Percentiles rank a stretch among this genome's conserved stretches.
These are phyloP conservation scores for Pochonia chlamydosporia DNA, from an alignment of 2,329 filamentous ascomycete species.

Conservation along the genomic window DNA sequence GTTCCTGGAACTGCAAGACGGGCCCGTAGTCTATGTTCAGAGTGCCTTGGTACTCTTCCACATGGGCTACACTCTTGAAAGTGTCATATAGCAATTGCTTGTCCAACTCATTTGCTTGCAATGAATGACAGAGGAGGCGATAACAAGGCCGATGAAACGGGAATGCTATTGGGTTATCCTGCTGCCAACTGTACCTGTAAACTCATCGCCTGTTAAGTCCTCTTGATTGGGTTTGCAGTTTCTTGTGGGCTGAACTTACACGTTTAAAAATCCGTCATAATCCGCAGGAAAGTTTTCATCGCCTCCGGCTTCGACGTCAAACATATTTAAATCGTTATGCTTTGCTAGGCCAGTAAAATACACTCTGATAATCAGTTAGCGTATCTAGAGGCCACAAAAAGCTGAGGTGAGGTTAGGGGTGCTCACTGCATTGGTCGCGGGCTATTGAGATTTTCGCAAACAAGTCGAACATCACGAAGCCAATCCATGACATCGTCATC, in stretches of 20 bases:
- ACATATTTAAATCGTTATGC: not conserved
- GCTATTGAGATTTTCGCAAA: not conserved
- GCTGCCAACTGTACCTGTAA: slow-evolving; percentile 1
- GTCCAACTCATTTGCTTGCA: not conserved
- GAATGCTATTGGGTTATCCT: not conserved
- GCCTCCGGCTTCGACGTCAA: not conserved
- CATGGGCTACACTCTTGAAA: not conserved
- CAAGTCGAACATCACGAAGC: not conserved
- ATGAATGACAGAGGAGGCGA: not conserved
- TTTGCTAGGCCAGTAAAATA: not conserved
- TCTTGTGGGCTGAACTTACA: too few species aligned
- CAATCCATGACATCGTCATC: not conserved
- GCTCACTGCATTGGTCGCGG: not conserved
- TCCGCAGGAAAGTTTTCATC: not conserved
- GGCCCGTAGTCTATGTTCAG: slow-evolving; percentile 1
- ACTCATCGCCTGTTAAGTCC: not conserved
- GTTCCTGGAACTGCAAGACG: not conserved
- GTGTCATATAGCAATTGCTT: not conserved
- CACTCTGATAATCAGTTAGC: too few species aligned
- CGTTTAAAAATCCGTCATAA: not conserved
- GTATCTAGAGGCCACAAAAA: too few species aligned
- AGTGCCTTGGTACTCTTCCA: not conserved
- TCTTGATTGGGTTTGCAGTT: not conserved
- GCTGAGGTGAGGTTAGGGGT: not conserved
- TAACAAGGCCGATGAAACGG: slow-evolving; percentile 1